Conservation (phyloP, 1,284 basidiomycete species). For the Ustilago sp. region DNA sequence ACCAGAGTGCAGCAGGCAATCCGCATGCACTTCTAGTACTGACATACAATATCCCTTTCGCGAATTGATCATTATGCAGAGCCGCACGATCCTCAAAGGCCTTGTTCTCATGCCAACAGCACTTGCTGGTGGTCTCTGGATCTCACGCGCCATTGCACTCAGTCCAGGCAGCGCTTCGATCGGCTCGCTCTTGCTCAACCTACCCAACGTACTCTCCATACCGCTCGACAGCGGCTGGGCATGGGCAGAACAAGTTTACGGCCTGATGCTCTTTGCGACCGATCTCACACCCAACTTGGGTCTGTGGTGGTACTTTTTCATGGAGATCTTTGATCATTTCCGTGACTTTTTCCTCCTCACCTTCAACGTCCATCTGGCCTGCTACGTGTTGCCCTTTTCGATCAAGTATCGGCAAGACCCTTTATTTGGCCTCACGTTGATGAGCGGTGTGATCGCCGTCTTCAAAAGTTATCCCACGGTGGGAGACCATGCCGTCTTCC, state of each 20-base stretch:
- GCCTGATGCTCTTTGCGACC: slow-evolving; percentile 76
- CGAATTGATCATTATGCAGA: slow-evolving; percentile 2
- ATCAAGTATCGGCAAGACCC: slow-evolving; percentile 90
- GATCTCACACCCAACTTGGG: slow-evolving; percentile 88
- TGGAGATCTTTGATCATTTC: slow-evolving; percentile 99
- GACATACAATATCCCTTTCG: background rate
- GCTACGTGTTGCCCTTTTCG: slow-evolving; percentile 86
- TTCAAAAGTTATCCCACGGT: slow-evolving; percentile 95
- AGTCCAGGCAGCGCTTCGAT: slow-evolving; percentile 21
- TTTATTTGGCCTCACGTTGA: slow-evolving; percentile 81
- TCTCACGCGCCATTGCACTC: slow-evolving; percentile 42
- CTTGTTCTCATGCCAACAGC: slow-evolving; percentile 31
- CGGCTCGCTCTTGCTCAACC: slow-evolving; percentile 15
- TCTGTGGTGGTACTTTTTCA: slow-evolving; percentile 99
- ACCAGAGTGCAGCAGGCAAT: background rate
- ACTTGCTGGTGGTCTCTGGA: slow-evolving; percentile 30
- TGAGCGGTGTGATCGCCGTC: slow-evolving; percentile 81
- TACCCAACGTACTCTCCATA: slow-evolving; percentile 21
- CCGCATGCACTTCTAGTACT: background rate
- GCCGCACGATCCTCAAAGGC: slow-evolving; percentile 32
- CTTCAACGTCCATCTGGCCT: slow-evolving; percentile 88
- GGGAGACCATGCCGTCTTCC: slow-evolving; percentile 86
- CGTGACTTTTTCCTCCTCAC: slow-evolving; percentile 92
- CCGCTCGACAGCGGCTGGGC: slow-evolving; percentile 74
- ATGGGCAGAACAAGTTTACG: slow-evolving; percentile 84